Conservation (phyloP, 495 filamentous ascomycete species). For the Podospora anserina region DNA sequence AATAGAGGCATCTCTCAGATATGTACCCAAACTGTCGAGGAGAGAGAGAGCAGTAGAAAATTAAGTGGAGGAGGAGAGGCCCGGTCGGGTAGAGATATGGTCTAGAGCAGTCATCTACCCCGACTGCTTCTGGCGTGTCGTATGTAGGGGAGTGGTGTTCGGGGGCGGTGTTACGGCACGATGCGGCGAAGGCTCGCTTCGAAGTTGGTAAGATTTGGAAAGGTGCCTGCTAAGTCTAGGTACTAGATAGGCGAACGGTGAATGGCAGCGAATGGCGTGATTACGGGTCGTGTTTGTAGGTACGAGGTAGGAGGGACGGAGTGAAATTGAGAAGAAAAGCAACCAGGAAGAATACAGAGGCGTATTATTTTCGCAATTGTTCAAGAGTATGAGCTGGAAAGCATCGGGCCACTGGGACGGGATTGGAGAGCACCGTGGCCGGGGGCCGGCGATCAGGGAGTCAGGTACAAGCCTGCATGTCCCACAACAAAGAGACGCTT, state of each 20-base stretch:
- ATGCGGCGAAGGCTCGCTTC: constrained; percentile 10
- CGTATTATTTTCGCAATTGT: not conserved
- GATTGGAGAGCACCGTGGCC: not conserved
- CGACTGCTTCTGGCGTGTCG: not conserved
- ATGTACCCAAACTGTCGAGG: not conserved
- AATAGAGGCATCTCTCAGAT: constrained; percentile 46
- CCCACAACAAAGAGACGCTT: not conserved
- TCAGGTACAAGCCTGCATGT: not conserved
- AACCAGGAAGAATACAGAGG: not conserved
- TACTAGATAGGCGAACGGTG: not conserved
- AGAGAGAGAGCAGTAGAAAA: constrained; percentile 4
- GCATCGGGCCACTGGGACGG: not conserved
- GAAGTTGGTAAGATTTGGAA: not conserved
- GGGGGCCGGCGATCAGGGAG: not conserved
- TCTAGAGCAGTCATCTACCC: constrained; percentile 14
- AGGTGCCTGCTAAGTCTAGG: not conserved
- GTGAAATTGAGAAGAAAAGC: not conserved
- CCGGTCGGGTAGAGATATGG: constrained; percentile 13
- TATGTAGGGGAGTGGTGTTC: constrained; percentile 17
- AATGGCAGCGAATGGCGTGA: not conserved
- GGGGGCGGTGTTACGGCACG: constrained; percentile 10
- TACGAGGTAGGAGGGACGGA: not conserved
- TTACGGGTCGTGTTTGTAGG: not conserved
- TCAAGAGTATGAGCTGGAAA: not conserved
- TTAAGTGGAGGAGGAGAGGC: constrained; percentile 4